These are phyloP conservation scores for Termitomyces sp. DNA, from an alignment of 768 basidiomycete species.

Conservation along the genomic window DNA sequence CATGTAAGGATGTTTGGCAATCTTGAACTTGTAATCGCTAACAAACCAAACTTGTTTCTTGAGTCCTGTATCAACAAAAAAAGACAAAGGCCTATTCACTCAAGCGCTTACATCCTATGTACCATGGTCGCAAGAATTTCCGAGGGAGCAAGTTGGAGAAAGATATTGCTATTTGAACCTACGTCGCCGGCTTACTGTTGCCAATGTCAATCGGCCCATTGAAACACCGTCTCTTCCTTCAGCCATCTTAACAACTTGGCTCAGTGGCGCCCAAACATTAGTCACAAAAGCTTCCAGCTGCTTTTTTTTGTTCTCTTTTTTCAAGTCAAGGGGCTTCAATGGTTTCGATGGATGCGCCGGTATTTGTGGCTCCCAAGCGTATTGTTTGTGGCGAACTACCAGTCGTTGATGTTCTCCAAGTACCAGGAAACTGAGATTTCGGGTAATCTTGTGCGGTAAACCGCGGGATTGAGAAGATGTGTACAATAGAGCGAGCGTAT, in stretches of 20 bases:
- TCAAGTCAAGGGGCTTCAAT: neutral
- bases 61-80: neutral
- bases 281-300: slow-evolving; percentile 24
- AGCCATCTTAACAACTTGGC: slow-evolving; percentile 52
- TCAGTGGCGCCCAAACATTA: slow-evolving; percentile 39
- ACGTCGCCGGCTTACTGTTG: slow-evolving; percentile 4
- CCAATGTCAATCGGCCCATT: slow-evolving; percentile 38
- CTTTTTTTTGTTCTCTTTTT: slow-evolving; percentile 10
- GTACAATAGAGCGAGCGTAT: slow-evolving; percentile 55
- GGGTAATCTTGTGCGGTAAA: slow-evolving; percentile 51
- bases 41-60: slow-evolving; percentile 1
- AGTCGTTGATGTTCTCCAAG: slow-evolving; percentile 27
- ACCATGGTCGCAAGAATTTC: neutral
- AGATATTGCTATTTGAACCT: slow-evolving; percentile 8
- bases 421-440: slow-evolving; percentile 42
- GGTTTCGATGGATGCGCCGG: slow-evolving; percentile 10
- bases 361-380: slow-evolving; percentile 35
- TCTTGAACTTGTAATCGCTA: neutral
- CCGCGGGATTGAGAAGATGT: slow-evolving; percentile 61
- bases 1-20: neutral
- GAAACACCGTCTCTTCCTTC: slow-evolving; percentile 47
- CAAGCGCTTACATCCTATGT: neutral
- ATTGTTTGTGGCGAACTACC: slow-evolving; percentile 7
- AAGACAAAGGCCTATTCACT: neutral
- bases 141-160: neutral